Percentiles rank a stretch among this genome's conserved stretches.
phyloP scores from a whole-genome alignment of 2,329 filamentous ascomycete species.

The Cladobotryum protrusum region DNA sequence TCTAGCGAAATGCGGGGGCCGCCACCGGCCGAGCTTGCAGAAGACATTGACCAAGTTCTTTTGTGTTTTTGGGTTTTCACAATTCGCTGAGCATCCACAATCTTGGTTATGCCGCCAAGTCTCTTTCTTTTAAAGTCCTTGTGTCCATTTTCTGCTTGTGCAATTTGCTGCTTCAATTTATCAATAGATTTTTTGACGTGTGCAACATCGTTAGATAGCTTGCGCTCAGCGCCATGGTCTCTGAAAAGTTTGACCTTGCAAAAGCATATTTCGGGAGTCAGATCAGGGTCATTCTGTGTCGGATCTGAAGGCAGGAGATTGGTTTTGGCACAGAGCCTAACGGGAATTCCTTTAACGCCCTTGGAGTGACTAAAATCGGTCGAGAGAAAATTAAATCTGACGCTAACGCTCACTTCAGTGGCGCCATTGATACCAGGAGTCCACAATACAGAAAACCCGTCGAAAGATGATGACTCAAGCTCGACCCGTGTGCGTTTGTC shows the following conservation, averaged over 20 bases:
- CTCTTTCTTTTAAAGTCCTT: conserved; percentile 64
- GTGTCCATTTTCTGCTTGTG: conserved; percentile 64
- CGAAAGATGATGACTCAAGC: conserved; percentile 74
- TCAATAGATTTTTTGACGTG: conserved; percentile 97
- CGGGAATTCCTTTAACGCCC: conserved; percentile 94
- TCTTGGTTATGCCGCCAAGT: conserved; percentile 42
- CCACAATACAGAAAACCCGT: conserved; percentile 91
- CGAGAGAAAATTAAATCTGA: conserved; percentile 96
- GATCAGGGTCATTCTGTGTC: conserved; percentile 39
- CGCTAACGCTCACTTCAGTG: conserved; percentile 76
- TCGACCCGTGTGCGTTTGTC: conserved; percentile 64
- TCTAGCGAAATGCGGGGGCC: conserved; percentile 48
- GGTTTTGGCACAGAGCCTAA: conserved; percentile 88
- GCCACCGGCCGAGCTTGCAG: conserved; percentile 55
- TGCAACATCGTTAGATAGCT: conserved; percentile 87
- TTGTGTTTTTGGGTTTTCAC: conserved; percentile 89
- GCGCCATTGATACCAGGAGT: conserved; percentile 62
- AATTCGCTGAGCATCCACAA: conserved; percentile 50
- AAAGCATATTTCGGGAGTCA: conserved; percentile 69
- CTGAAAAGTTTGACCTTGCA: conserved; percentile 97
- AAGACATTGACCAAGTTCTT: conserved; percentile 92
- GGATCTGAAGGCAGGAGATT: conserved; percentile 54
- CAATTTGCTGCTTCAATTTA: conserved; percentile 89
- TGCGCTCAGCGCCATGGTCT: conserved; percentile 91
- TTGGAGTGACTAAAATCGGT: conserved; percentile 99